phyloP scores from a whole-genome alignment of 768 basidiomycete genomes.

The Mrakia frigida region DNA sequence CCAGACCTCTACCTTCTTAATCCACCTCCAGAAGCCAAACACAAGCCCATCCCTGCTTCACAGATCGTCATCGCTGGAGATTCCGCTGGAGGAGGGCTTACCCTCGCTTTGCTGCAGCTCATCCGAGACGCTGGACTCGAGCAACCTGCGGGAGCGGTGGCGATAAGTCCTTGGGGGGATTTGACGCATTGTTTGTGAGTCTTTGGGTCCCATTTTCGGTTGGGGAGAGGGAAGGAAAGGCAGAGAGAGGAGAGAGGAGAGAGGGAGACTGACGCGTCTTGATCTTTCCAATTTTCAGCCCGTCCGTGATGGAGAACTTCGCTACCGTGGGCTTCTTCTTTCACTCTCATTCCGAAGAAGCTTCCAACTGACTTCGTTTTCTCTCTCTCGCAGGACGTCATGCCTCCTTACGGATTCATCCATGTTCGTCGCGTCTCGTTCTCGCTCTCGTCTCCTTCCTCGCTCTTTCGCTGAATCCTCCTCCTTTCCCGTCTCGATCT shows the following conservation, averaged over 20 bases:
- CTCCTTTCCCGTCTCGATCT: background rate
- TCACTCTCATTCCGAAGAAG: too few species aligned
- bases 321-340: background rate
- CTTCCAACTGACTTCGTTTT: background rate
- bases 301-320: conserved; percentile 27
- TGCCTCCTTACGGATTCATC: conserved; percentile 32
- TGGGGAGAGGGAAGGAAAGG: too few species aligned
- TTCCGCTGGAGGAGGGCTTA: conserved; percentile 86
- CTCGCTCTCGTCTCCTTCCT: background rate
- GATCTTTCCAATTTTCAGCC: background rate
- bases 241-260: conserved; percentile 48
- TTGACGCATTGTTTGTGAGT: conserved; percentile 80
- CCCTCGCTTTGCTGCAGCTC: conserved; percentile 62
- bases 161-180: conserved; percentile 86
- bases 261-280: background rate
- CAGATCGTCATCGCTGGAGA: conserved; percentile 84
- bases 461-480: background rate
- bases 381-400: conserved; percentile 19
- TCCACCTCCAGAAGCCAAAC: conserved; percentile 57
- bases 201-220: too few species aligned
- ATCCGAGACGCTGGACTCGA: conserved; percentile 80
- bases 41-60: conserved; percentile 70
- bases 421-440: conserved; percentile 15
- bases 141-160: conserved; percentile 74
- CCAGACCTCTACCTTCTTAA: conserved; percentile 42